Evolutionary conservation across 208 protist species (phyloP).

Genomic region (Strigomonas oncopelti): DNA sequence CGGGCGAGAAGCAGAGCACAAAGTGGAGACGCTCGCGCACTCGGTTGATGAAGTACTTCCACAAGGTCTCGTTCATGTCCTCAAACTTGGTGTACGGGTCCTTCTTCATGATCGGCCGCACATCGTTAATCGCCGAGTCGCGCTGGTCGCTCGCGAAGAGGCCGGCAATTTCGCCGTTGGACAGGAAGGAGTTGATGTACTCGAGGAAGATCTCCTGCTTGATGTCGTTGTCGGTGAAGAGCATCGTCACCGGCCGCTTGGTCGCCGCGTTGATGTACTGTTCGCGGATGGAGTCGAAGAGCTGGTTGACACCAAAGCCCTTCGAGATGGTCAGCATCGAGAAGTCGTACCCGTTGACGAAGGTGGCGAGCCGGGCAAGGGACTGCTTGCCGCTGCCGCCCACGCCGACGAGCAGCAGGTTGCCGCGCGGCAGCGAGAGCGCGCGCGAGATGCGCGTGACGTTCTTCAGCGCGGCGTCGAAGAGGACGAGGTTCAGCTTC

Average conservation of each 20-base stretch:
- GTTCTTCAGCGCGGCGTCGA: conserved; percentile 94
- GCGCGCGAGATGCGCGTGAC: conserved; percentile 91
- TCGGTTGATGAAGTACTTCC: conserved; percentile 97
- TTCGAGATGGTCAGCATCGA: conserved; percentile 90
- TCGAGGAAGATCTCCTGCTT: conserved; percentile 98
- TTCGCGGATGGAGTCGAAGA: conserved; percentile 92
- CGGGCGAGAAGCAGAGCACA: conserved; percentile 97
- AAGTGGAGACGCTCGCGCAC: conserved; percentile 96
- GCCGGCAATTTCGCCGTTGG: conserved; percentile 94
- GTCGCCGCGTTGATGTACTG: conserved; percentile 86
- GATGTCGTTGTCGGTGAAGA: conserved; percentile 98
- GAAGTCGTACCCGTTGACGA: conserved; percentile 87
- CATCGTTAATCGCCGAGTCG: conserved; percentile 94
- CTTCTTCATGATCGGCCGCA: conserved; percentile 94
- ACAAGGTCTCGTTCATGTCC: conserved; percentile 95
- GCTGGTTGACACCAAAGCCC: conserved; percentile 91
- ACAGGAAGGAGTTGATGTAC: conserved; percentile 97
- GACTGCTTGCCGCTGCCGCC: conserved; percentile 93
- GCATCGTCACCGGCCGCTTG: conserved; percentile 90
- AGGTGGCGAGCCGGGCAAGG: conserved; percentile 84
- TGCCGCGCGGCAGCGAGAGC: conserved; percentile 89
- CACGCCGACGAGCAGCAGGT: conserved; percentile 93
- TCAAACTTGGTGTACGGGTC: conserved; percentile 91
- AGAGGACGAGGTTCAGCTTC: conserved; percentile 93
- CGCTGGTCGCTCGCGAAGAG: conserved; percentile 97